Evolutionary conservation across 805 yeast species (phyloP), one percentile per base, ranked within the genome.

Genomic region (Candida dendrica): DNA sequence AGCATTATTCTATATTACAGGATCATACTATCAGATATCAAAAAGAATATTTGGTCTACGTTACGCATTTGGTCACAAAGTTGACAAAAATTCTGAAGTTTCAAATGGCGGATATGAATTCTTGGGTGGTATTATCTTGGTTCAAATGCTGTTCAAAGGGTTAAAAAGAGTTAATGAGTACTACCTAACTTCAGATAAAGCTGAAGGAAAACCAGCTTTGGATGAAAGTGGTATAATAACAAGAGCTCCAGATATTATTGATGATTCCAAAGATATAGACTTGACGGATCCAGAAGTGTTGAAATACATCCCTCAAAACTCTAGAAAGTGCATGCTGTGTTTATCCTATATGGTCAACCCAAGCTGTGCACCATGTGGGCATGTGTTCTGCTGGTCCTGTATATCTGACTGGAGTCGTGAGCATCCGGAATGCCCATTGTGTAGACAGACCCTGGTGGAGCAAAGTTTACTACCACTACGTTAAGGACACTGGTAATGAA

Each of bases 331-430:
- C 57, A 83, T 89, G 73, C 69, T 93, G 17, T 91, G 98, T 58
- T 69, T 91, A 19, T 80, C 84, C 8, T 69, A 74, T 14, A 85
- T 91, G 93, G 69, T 64, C 1, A 77, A 85, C 47, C 98, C 98
- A 4, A 69, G 95, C 1, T 77, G 86, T 46, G 88, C 95, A 0
- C 75, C 81, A 4, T 91, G 98, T 63, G 98, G 98, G 0, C 98
- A 91, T 59, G 44, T 87, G 14, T 91, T 86, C 60, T 91, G 98
- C 63, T 91, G 98, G 97, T 70, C 68, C 6, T 91, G 98, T 59
- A 79, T 89, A 4, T 71, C 79, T 6, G 95, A 85, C 51, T 91
- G 98, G 98, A 77, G 89, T 44, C 70, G 87, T 47, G 96, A 89
- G 49, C 67, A 75, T 45, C 81, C 88, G 0, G 96, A 89, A 55